Evolutionary conservation across 2,329 filamentous ascomycete species (phyloP), one percentile per base, ranked within the genome.

Genomic region (Chaetomium sp.): DNA sequence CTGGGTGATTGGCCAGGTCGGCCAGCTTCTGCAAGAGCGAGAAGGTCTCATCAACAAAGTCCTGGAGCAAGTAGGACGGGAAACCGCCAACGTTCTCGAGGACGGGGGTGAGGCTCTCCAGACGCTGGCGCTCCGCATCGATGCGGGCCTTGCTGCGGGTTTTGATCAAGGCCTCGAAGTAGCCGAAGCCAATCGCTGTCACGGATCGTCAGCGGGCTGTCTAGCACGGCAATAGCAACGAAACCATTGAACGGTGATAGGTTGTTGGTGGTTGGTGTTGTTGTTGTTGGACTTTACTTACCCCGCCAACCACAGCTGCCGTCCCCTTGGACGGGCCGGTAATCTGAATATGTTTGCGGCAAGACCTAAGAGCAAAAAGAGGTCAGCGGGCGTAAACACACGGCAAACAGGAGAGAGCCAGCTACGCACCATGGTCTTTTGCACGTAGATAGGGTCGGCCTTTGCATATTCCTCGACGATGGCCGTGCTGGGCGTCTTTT

Each of bases 271-370:
- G 19, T 27, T 27, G 19, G 19, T 27, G 19, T 27, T 27, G 19
- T 27, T 27, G 19, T 27, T 27, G 19, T 27, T 27, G 19, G 19
- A 27, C 38, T n/a, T 27, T 34, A 75, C 85, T 76, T 79, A 96
- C 92, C 94, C 86, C 92, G 84, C 92, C 94, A 97, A 66, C 92
- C 94, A 73, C 94, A 97, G 69, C 95, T 95, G 57, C 94, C 94
- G 73, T 97, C 92, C 52, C 94, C 92, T 71, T 88, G 86, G 69
- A 96, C 84, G 9, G 86, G 86, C 54, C 94, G 89, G 68, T 92
- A 96, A 69, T 91, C 86, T 19, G 89, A 88, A 71, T 95, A 96
- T 55, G 87, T 89, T 65, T 86, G 79, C 6, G 91, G 87, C 53
- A 99, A 79, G 19, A 85, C 80, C 91, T 95, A 64, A 38, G 40